A percentile compares a stretch with the other conserved stretches of the same genome.
These are phyloP conservation scores for Corynespora cassiicola DNA, from an alignment of 2,329 filamentous ascomycete species.

Conservation along the genomic window DNA sequence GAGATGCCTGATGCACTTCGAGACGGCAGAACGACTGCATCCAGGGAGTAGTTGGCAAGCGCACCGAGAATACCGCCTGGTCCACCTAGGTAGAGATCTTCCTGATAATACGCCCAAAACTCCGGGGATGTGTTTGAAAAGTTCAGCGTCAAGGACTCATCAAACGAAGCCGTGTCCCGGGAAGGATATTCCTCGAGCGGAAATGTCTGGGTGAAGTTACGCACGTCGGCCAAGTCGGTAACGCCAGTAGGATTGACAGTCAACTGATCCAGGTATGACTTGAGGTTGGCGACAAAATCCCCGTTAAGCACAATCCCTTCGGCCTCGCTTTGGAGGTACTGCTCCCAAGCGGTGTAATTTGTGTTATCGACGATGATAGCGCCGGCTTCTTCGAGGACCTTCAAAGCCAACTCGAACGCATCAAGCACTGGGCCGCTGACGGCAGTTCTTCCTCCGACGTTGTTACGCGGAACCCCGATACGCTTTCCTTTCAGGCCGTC, in stretches of 20 bases:
- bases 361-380: slow-evolving; percentile 66
- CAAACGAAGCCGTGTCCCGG: slow-evolving; percentile 65
- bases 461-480: slow-evolving; percentile 69
- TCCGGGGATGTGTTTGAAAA: slow-evolving; percentile 63
- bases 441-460: slow-evolving; percentile 50
- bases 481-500: slow-evolving; percentile 62
- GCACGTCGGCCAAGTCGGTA: slow-evolving; percentile 57
- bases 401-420: slow-evolving; percentile 64
- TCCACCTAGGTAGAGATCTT: slow-evolving; percentile 61
- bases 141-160: slow-evolving; percentile 58
- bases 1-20: slow-evolving; percentile 55
- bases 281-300: slow-evolving; percentile 66
- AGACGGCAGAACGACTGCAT: slow-evolving; percentile 68
- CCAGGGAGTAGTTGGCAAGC: slow-evolving; percentile 61
- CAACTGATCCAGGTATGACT: slow-evolving; percentile 63
- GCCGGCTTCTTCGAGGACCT: slow-evolving; percentile 61
- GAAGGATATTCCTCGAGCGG: slow-evolving; percentile 65
- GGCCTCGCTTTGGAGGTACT: slow-evolving; percentile 49
- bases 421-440: slow-evolving; percentile 50
- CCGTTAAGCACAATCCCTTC: slow-evolving; percentile 58
- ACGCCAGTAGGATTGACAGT: slow-evolving; percentile 65
- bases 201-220: slow-evolving; percentile 62
- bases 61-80: slow-evolving; percentile 68
- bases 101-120: slow-evolving; percentile 65
- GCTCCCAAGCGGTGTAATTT: slow-evolving; percentile 62